phyloP scores from a whole-genome alignment of 441 rosid species.

The Erodium texanum region DNA sequence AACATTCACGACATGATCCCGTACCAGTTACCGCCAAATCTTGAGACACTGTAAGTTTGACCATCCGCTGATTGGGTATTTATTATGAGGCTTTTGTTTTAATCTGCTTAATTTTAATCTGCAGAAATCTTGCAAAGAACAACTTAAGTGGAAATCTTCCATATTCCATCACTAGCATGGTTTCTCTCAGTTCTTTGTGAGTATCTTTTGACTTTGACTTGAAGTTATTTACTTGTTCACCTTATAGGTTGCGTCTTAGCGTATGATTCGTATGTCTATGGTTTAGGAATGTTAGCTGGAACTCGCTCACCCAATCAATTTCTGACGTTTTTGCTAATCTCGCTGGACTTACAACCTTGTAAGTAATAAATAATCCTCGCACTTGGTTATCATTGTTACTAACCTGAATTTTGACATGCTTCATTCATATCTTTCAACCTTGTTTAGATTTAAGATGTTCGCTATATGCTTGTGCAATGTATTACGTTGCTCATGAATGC shows the following conservation, averaged over 20 bases:
- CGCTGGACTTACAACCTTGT: slow-evolving; percentile 48
- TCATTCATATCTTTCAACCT: too few species aligned
- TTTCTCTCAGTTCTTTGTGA: slow-evolving; percentile 65
- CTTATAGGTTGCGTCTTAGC: slow-evolving; percentile 5
- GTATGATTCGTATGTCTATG: slow-evolving; percentile 15
- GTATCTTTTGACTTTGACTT: slow-evolving; percentile 19
- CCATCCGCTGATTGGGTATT: background rate
- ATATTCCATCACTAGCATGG: slow-evolving; percentile 70
- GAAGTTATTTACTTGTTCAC: background rate
- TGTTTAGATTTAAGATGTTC: too few species aligned
- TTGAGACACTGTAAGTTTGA: slow-evolving; percentile 70
- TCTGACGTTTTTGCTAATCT: slow-evolving; percentile 64
- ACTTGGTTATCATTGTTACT: too few species aligned
- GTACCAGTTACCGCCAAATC: slow-evolving; percentile 87
- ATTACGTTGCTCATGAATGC: slow-evolving; percentile 16
- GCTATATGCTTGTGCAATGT: background rate
- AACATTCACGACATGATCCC: slow-evolving; percentile 71
- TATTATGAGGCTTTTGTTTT: background rate
- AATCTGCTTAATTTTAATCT: slow-evolving; percentile 1
- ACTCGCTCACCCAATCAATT: slow-evolving; percentile 59
- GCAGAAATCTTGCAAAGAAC: slow-evolving; percentile 84
- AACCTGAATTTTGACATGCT: too few species aligned
- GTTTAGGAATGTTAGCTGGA: slow-evolving; percentile 74
- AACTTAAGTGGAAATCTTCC: slow-evolving; percentile 84
- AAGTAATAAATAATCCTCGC: slow-evolving; percentile 31